Base-by-base conservation (phyloP, 139 green algal genomes). In the Tetradesmus lagerheimii region DNA sequence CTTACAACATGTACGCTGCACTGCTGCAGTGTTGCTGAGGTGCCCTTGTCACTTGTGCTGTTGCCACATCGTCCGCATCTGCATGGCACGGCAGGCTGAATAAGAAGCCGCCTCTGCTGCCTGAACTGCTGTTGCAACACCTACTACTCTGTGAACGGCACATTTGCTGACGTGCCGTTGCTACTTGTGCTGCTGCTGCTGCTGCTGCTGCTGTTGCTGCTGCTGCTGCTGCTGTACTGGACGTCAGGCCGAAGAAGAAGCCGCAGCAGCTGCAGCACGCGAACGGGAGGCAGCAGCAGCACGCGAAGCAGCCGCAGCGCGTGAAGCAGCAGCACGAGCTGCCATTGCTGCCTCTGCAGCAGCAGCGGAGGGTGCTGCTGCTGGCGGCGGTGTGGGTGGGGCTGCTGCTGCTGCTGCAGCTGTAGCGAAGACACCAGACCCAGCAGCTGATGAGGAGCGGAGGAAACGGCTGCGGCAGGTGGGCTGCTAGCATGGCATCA, bases 391-490 rank as follows among this genome's bases (percentile, higher is more conserved):
- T 38, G 57, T 71, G 57, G 31, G 71, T 23, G 71, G 71, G n/a
- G 57, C 20, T 79, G 34, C 76, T 83, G 5, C 75, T 41, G 80
- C 37, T 25, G 50, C 57, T 29, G 82, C 82, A 23, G 76, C 37
- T 37, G 76, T 37, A 53, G 76, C 23, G 8, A 82, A 47, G 18
- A 47, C 37, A 2, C 20, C 76, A 34, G 76, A 53, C 29, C 31
- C 82, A 29, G 50, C 34, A 15, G 37, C 45, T 9, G 88, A 93
- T 66, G 91, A 93, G 85, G 86, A 90, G 47, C 77, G 91, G 35
- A 80, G 89, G 64, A 83, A 86, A 47, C 67, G 35, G 18, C 37
- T 45, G 67, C 87, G 87, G 34, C 92, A 77, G 88, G 83, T 37
- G 84, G 35, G 34, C 35, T 93, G 31, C n/a, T n/a, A n/a, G n/a